phyloP scores from a whole-genome alignment of 108 stramenopile species.

The Nitzschia sp. region DNA sequence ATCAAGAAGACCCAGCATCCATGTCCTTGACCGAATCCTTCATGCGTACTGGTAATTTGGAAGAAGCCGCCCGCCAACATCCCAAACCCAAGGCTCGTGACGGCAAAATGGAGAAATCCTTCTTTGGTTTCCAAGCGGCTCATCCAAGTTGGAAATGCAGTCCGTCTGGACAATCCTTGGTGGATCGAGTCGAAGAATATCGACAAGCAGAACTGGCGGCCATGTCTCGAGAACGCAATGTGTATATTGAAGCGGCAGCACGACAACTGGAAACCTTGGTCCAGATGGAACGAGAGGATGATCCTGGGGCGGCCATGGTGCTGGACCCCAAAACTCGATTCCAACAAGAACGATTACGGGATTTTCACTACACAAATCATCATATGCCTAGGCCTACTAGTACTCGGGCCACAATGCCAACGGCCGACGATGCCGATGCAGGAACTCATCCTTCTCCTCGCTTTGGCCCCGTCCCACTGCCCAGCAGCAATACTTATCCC shows the following conservation, averaged over 20 bases:
- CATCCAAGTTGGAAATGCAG: conserved; percentile 71
- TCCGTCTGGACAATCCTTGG: conserved; percentile 57
- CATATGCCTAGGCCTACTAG: too few relatives aligned
- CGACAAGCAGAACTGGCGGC: conserved; percentile 47
- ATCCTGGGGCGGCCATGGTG: background rate
- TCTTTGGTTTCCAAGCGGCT: conserved; percentile 70
- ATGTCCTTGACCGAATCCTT: conserved; percentile 31
- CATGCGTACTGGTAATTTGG: conserved; percentile 32
- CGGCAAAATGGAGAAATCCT: conserved; percentile 86
- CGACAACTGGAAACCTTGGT: conserved; percentile 74
- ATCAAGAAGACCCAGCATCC: too few relatives aligned
- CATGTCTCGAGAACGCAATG: conserved; percentile 61
- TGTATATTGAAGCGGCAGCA: conserved; percentile 76
- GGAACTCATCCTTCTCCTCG: conserved; percentile 20
- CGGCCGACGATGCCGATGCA: conserved; percentile 36
- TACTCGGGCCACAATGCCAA: too few relatives aligned
- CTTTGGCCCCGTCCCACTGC: too few relatives aligned
- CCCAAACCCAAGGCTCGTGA: conserved; percentile 62
- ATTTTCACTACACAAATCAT: too few relatives aligned
- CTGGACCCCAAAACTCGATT: background rate
- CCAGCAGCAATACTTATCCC: background rate
- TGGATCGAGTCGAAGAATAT: conserved; percentile 60
- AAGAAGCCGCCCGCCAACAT: conserved; percentile 41
- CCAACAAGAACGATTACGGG: background rate
- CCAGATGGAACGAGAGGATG: conserved; percentile 49